Evolutionary conservation across 2,329 filamentous ascomycete genomes (phyloP).

Genomic region (Dissoconium aciculare): DNA sequence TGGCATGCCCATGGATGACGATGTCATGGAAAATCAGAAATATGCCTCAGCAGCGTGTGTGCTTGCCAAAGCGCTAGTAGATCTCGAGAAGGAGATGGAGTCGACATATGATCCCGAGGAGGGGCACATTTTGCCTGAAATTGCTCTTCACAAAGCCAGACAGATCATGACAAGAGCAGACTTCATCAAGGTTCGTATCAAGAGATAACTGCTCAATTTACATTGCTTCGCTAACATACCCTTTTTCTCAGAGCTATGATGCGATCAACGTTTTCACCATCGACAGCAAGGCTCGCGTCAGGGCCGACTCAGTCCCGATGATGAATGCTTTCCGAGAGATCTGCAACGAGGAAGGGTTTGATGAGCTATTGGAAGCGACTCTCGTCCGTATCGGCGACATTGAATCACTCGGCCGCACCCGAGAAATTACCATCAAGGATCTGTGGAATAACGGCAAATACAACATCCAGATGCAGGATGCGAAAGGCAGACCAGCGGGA

Average conservation of each 20-base stretch:
- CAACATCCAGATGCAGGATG: constrained; percentile 40
- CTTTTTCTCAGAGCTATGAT: constrained; percentile 54
- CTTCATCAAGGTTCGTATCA: constrained; percentile 47
- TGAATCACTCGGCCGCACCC: constrained; percentile 82
- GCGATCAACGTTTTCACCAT: constrained; percentile 93
- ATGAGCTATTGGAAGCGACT: constrained; percentile 66
- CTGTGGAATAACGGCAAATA: constrained; percentile 75
- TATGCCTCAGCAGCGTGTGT: constrained; percentile 91
- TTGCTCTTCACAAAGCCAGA: constrained; percentile 67
- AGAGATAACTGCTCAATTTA: too few species aligned
- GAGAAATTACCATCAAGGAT: constrained; percentile 90
- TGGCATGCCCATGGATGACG: constrained; percentile 72
- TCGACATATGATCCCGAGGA: constrained; percentile 47
- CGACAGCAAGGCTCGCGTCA: constrained; percentile 69
- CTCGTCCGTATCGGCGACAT: constrained; percentile 79
- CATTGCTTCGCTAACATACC: neutral
- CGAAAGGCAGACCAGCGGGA: constrained; percentile 33
- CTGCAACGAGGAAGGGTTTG: constrained; percentile 61
- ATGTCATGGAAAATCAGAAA: constrained; percentile 97
- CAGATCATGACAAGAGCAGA: constrained; percentile 93
- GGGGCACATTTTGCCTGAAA: constrained; percentile 65
- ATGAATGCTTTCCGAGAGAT: constrained; percentile 80
- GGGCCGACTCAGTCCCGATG: constrained; percentile 93
- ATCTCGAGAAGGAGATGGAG: constrained; percentile 52
- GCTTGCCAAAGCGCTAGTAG: constrained; percentile 78